A percentile compares a stretch with the other conserved stretches of the same genome.
These are phyloP conservation scores for Incumbomyces lentus DNA, from an alignment of 2,329 filamentous ascomycete genomes.

Conservation along the genomic window DNA sequence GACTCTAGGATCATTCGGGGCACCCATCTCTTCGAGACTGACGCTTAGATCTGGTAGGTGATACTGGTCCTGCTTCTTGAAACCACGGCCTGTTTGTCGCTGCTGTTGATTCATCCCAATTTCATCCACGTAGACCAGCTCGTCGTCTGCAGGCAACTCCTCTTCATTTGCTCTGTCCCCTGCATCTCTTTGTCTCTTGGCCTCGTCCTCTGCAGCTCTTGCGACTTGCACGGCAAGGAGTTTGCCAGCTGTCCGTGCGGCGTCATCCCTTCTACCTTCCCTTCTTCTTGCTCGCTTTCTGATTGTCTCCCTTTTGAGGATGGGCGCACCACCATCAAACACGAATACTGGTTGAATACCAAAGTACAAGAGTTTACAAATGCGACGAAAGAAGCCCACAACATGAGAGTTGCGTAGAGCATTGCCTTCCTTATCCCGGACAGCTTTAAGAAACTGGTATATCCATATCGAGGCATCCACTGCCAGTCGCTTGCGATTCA, in stretches of 20 bases:
- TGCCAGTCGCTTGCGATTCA: conserved; percentile 91
- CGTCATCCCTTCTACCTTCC: conserved; percentile 88
- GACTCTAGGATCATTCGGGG: conserved; percentile 82
- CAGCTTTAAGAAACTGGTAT: conserved; percentile 97
- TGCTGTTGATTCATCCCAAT: conserved; percentile 69
- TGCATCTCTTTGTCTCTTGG: conserved; percentile 47
- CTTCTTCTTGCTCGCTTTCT: conserved; percentile 64
- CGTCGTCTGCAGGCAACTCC: conserved; percentile 53
- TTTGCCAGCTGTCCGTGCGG: conserved; percentile 79
- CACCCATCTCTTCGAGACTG: conserved; percentile 74
- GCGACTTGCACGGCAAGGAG: conserved; percentile 91
- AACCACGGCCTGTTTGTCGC: conserved; percentile 57
- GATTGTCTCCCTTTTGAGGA: conserved; percentile 85
- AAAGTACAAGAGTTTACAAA: conserved; percentile 95
- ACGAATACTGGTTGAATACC: conserved; percentile 96
- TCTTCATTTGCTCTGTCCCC: conserved; percentile 43
- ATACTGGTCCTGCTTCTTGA: conserved; percentile 88
- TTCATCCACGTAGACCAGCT: conserved; percentile 87
- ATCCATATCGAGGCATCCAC: conserved; percentile 99
- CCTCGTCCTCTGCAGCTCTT: conserved; percentile 75
- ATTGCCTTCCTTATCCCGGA: conserved; percentile 96
- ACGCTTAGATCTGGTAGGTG: conserved; percentile 78
- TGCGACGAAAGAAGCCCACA: conserved; percentile 93
- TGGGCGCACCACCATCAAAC: conserved; percentile 89
- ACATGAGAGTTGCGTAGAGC: conserved; percentile 91